Conservation (phyloP, 371 early-diverging fungal species). For the Chytridium lagenaria region DNA sequence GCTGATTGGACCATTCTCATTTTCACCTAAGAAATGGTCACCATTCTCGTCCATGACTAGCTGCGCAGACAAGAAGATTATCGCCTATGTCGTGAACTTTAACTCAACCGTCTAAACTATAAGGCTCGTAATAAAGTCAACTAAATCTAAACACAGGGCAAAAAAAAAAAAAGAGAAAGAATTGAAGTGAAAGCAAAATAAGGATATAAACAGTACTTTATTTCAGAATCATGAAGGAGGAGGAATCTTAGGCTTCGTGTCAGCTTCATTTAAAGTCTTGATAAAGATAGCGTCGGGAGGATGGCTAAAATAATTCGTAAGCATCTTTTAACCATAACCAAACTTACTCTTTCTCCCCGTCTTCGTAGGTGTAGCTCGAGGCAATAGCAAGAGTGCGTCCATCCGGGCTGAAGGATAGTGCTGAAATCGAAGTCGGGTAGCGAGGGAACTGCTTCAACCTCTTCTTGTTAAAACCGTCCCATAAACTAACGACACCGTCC, state of each 20-base stretch:
- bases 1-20: too few relatives aligned
- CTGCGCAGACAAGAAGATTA: too few relatives aligned
- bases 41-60: too few relatives aligned
- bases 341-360: conserved; percentile 83
- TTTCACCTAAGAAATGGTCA: too few relatives aligned
- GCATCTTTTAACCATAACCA: neutral
- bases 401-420: conserved; percentile 80
- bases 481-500: conserved; percentile 89
- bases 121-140: too few relatives aligned
- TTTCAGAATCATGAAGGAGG: conserved; percentile 9
- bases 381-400: conserved; percentile 88
- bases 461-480: conserved; percentile 93
- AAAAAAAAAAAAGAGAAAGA: too few relatives aligned
- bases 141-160: too few relatives aligned
- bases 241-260: conserved; percentile 64
- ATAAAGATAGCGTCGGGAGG: conserved; percentile 83
- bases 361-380: conserved; percentile 91
- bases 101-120: too few relatives aligned
- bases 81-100: too few relatives aligned
- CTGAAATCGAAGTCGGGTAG: conserved; percentile 84
- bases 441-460: conserved; percentile 78
- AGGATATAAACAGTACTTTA: too few relatives aligned
- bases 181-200: too few relatives aligned
- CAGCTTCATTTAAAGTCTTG: conserved; percentile 70
- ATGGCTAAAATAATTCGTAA: conserved; percentile 52